Base-by-base conservation (phyloP, 805 yeast genomes). In the Pichia pseudocactophila region DNA sequence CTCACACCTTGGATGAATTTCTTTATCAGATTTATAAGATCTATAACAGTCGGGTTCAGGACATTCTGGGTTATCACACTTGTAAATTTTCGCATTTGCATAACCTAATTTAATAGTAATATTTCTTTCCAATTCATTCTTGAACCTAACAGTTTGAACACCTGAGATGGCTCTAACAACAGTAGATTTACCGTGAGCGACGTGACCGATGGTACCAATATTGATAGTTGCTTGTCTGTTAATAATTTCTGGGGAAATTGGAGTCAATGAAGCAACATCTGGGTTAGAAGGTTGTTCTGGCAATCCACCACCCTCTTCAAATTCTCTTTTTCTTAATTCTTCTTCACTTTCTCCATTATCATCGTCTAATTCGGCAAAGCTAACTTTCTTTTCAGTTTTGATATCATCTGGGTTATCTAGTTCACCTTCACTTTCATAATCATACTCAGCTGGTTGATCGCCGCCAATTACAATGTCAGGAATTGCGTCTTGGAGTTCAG, bases 181-280 rank as follows among this genome's bases (percentile, higher is more conserved):
- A 40, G 97, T 89, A 53, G 97, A 88, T 70, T 90, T 90, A 69
- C 98, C 98, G 70, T 92, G 97, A 68, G 92, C 98, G 53, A 90
- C 97, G 65, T 90, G 98, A 53, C 98, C 98, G 62, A 90, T 90
- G 60, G 97, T 90, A 67, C 99, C 99, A 60, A 92, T 92, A 66
- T 92, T 92, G 62, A 92, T 87, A 39, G 99, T 92, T 49, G 99
- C 99, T 71, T 92, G 99, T 76, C 98, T 84, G 65, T 85, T 86
- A 68, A 92, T 92, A 61, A 92, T 94, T 59, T 89, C 98, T 42
- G 95, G 92, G 7, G 94, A 82, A 49, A 86, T 70, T 28, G 98
- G 97, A 37, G 90, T 85, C 67, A 92, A 68, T 51, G 68, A 61
- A 33, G 82, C 52, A 57, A 90, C 82, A 61, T 89, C 96, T 45